phyloP scores from a whole-genome alignment of 2,329 filamentous ascomycete species.

The Coleophoma eucalyptorum region DNA sequence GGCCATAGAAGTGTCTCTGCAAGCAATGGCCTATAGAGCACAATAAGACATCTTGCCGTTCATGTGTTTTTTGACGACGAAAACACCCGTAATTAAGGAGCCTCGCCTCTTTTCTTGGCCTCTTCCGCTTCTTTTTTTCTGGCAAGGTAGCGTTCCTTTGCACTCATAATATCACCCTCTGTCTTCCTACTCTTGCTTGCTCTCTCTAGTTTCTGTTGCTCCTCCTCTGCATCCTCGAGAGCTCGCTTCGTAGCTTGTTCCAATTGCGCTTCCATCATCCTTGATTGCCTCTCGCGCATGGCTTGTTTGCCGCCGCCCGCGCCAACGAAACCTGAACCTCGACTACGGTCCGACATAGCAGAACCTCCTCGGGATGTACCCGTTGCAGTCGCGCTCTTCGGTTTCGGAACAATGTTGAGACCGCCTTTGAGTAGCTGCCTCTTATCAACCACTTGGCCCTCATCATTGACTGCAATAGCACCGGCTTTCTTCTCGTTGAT shows the following conservation, averaged over 20 bases:
- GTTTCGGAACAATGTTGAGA: slow-evolving; percentile 66
- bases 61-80: no score
- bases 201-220: slow-evolving; percentile 56
- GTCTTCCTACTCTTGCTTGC: slow-evolving; percentile 76
- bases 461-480: slow-evolving; percentile 70
- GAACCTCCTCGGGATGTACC: slow-evolving; percentile 10
- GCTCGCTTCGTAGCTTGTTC: slow-evolving; percentile 69
- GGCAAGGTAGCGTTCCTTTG: slow-evolving; percentile 75
- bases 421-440: slow-evolving; percentile 73
- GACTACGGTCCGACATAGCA: slow-evolving; percentile 18
- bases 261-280: slow-evolving; percentile 76
- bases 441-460: slow-evolving; percentile 81
- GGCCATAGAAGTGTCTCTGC: no score
- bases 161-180: slow-evolving; percentile 68
- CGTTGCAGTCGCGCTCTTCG: slow-evolving; percentile 39
- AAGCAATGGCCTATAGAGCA: no score
- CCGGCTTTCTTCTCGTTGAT: slow-evolving; percentile 58
- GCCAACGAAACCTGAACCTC: slow-evolving; percentile 34
- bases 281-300: slow-evolving; percentile 70
- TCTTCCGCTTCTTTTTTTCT: slow-evolving; percentile 73
- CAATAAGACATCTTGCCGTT: no score
- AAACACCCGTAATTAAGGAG: not conserved
- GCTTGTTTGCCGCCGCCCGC: slow-evolving; percentile 54
- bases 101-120: slow-evolving; percentile 49
- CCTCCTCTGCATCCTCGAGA: slow-evolving; percentile 65